Evolutionary conservation across 345 rosid species (phyloP), one percentile per base, ranked within the genome.

Genomic region (Barbarea vulgaris): DNA sequence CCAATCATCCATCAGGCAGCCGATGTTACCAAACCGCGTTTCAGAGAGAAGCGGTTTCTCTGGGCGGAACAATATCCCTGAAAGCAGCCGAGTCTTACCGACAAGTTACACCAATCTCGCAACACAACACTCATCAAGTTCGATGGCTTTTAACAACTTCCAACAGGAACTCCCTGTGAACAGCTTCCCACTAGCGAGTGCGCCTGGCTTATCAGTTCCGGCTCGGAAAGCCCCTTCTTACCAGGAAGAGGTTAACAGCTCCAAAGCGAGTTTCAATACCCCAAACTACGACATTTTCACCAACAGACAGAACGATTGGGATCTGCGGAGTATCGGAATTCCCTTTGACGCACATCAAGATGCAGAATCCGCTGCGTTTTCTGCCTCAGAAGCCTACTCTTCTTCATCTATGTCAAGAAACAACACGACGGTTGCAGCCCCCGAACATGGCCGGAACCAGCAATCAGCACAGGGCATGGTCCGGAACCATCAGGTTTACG

Each of bases 131-230:
- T 50, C 81, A 5, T 30, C 77, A 25, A 71, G 41, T 10, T 28
- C 81, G 0, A 46, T 71, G 61, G 17, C 68, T 3, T 78, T 18
- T 18, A 72, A 80, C 83, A 90, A 63, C 83, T 84, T 66, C 70
- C 52, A 85, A 18, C 64, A 75, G 3, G 97, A 89, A 53, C 76
- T 85, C 47, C 75, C 88, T 0, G 81, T 76, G 24, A 84, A 70
- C 73, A 82, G 87, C 60, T 92, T 87, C 78, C 87, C 93, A 8
- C 77, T 88, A 11, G 86, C 85, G 44, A 88, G 74, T 79, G 55
- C 86, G 2, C 81, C 97, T 0, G 91, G 85, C 33, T 75, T 93
- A 37, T 79, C 93, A 8, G 64, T 73, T 64, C 83, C 89, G 18
- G 42, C 61, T 59, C 48, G 58, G 51, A 78, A 67, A 44, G 15